Conservation (phyloP, 306 rosid species). For the Cyamopsis tetragonoloba region DNA sequence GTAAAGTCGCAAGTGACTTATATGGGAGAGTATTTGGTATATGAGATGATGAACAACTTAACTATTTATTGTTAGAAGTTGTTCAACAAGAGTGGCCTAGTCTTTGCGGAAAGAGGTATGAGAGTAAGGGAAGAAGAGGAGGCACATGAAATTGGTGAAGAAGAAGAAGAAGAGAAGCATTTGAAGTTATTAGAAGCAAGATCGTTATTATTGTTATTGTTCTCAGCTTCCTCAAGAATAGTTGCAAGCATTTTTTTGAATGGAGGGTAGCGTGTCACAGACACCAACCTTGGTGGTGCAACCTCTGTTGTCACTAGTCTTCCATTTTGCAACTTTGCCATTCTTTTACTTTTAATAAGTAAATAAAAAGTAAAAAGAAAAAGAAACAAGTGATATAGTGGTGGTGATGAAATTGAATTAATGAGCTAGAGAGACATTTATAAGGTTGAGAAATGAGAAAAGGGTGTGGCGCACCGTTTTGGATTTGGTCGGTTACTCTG, state of each 20-base stretch:
- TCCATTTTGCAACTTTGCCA: slow-evolving; percentile 30
- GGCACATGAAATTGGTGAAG: background rate
- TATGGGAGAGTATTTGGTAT: too few species aligned
- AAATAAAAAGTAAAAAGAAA: background rate
- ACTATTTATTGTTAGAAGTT: background rate
- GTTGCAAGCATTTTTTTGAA: slow-evolving; percentile 41
- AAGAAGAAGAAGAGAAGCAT: slow-evolving; percentile 18
- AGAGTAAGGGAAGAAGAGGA: slow-evolving; percentile 16
- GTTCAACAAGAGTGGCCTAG: slow-evolving; percentile 7
- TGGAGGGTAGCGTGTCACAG: slow-evolving; percentile 17
- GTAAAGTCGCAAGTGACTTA: too few species aligned
- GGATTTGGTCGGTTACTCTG: too few species aligned
- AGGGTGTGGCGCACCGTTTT: slow-evolving; percentile 16
- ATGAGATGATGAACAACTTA: background rate
- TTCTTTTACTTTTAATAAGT: too few species aligned
- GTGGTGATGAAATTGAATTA: background rate
- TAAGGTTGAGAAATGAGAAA: background rate
- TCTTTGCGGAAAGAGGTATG: too few species aligned
- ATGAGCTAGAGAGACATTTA: background rate
- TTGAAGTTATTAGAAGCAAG: slow-evolving; percentile 26
- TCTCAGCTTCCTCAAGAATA: slow-evolving; percentile 47
- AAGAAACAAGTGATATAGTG: background rate
- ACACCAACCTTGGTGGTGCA: slow-evolving; percentile 44
- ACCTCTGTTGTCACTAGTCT: slow-evolving; percentile 39
- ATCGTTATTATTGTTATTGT: too few species aligned